These are phyloP conservation scores for Clarkia xantiana DNA, from an alignment of 345 rosid species.

Conservation along the genomic window DNA sequence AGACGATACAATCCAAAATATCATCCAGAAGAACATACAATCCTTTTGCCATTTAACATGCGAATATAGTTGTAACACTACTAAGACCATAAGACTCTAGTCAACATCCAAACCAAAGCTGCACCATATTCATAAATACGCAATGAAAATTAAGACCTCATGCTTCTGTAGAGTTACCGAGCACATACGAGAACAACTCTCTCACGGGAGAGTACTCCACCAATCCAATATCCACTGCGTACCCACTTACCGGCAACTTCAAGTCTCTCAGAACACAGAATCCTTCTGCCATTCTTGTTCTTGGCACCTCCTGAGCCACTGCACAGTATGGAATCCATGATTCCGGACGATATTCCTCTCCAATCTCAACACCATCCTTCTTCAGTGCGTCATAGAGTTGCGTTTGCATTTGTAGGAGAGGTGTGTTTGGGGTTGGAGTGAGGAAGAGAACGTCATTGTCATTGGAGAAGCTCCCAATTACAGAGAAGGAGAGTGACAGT, in stretches of 20 bases:
- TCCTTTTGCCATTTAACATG: too few relatives aligned
- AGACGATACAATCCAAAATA: too few relatives aligned
- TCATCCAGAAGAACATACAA: too few relatives aligned
- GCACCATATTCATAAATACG: neutral
- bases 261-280: slow-evolving; percentile 78
- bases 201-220: slow-evolving; percentile 85
- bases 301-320: slow-evolving; percentile 76
- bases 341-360: slow-evolving; percentile 55
- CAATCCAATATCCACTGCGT: slow-evolving; percentile 75
- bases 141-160: slow-evolving; percentile 10
- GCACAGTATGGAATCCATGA: slow-evolving; percentile 76
- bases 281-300: slow-evolving; percentile 60
- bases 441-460: slow-evolving; percentile 64
- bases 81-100: neutral
- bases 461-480: slow-evolving; percentile 52
- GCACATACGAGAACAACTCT: slow-evolving; percentile 66
- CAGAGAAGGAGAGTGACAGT: slow-evolving; percentile 43
- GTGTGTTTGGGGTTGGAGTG: slow-evolving; percentile 53
- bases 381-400: slow-evolving; percentile 56
- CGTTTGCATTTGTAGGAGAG: slow-evolving; percentile 66
- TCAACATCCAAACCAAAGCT: neutral
- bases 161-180: slow-evolving; percentile 50
- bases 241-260: slow-evolving; percentile 81
- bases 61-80: neutral
- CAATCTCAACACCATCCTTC: slow-evolving; percentile 70